Evolutionary conservation across 1,284 basidiomycete species (phyloP).

Genomic region (Nidula niveotomentosa): DNA sequence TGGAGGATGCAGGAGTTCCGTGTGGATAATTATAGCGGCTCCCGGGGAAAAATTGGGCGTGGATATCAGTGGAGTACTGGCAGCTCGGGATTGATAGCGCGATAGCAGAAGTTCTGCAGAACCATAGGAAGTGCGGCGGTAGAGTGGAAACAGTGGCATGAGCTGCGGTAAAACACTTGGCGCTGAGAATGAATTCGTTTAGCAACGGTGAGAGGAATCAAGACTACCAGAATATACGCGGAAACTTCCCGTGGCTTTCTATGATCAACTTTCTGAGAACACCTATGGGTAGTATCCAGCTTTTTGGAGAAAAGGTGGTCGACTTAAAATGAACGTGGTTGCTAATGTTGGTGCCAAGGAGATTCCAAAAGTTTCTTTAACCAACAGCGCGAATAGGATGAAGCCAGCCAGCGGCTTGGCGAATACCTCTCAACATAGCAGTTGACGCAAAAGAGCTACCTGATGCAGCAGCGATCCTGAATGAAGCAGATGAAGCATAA

Average conservation of each 20-base stretch:
- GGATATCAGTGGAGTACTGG: neutral
- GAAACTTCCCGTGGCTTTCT: neutral
- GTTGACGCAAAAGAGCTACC: too few relatives aligned
- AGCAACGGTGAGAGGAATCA: neutral
- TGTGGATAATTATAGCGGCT: neutral
- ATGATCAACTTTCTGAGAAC: neutral
- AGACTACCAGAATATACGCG: neutral
- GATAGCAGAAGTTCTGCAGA: neutral
- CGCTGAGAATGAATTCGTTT: neutral
- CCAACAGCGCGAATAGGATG: too few relatives aligned
- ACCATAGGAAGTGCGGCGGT: neutral
- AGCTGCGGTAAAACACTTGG: neutral
- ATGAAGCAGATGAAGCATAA: too few relatives aligned
- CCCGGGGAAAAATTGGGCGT: neutral
- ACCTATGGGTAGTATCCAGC: neutral
- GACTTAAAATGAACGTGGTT: too few relatives aligned
- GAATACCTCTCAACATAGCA: too few relatives aligned
- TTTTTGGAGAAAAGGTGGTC: neutral
- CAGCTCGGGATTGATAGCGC: neutral
- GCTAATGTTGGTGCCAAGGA: too few relatives aligned
- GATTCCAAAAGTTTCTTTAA: too few relatives aligned
- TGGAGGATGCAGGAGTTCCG: neutral
- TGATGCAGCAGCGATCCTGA: too few relatives aligned
- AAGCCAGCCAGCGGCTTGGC: too few relatives aligned
- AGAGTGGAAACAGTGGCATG: neutral